phyloP scores from a whole-genome alignment of 352 stramenopile species.

The Blastocystis sp. region DNA sequence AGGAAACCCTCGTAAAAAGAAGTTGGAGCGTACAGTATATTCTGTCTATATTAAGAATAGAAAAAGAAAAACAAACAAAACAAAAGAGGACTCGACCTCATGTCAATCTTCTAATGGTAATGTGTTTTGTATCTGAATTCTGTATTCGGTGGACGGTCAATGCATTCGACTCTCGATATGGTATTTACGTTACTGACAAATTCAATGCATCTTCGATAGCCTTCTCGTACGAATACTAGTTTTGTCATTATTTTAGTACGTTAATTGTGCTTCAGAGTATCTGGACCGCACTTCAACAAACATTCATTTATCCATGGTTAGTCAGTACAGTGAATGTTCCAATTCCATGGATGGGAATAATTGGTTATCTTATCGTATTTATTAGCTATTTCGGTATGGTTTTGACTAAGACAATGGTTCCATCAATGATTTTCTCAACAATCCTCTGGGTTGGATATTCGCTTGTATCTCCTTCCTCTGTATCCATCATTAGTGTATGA shows the following conservation, averaged over 20 bases:
- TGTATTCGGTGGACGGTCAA: constrained; percentile 15
- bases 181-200: constrained; percentile 27
- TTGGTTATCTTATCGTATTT: constrained; percentile 12
- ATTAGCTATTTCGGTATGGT: neutral
- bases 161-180: constrained; percentile 40
- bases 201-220: neutral
- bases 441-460: constrained; percentile 10
- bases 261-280: constrained; percentile 5
- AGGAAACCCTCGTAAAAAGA: neutral
- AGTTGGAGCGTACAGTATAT: neutral
- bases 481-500: constrained; percentile 43
- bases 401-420: neutral
- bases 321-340: neutral
- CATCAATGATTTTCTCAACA: neutral
- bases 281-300: neutral
- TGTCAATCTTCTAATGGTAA: neutral
- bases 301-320: neutral
- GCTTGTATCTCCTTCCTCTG: neutral
- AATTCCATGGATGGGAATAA: constrained; percentile 24
- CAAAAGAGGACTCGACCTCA: neutral
- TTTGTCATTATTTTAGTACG: neutral
- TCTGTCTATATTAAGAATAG: neutral
- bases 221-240: neutral
- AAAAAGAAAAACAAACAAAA: neutral
- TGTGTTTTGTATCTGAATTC: constrained; percentile 32